These are phyloP conservation scores for Nothophaeocryptopus gaeumannii DNA, from an alignment of 2,329 filamentous ascomycete species.

Conservation along the genomic window DNA sequence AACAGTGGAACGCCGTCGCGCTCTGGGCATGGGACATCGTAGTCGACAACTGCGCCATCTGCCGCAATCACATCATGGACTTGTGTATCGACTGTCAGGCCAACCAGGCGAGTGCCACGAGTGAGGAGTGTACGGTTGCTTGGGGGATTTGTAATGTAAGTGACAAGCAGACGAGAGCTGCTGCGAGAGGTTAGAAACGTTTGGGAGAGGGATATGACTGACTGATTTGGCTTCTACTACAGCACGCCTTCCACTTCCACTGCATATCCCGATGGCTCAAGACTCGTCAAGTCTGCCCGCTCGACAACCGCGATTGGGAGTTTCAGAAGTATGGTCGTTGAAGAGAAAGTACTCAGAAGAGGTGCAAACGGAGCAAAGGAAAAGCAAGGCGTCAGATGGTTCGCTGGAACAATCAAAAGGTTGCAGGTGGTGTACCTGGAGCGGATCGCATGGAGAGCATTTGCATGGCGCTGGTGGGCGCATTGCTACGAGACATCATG, in stretches of 20 bases:
- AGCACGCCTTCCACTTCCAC: constrained; percentile 99
- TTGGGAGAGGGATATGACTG: not conserved
- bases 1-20: constrained; percentile 98
- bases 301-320: constrained; percentile 98
- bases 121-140: constrained; percentile 95
- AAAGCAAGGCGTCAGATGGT: not conserved
- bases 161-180: constrained; percentile 24
- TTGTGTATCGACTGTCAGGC: constrained; percentile 98
- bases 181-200: too few relatives aligned
- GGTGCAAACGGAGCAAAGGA: too few relatives aligned
- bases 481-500: too few relatives aligned
- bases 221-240: constrained; percentile 12
- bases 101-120: constrained; percentile 95
- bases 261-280: constrained; percentile 99
- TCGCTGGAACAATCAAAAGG: not conserved
- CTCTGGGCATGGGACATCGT: constrained; percentile 99
- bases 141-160: constrained; percentile 99
- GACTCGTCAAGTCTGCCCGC: constrained; percentile 94
- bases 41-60: constrained; percentile 99
- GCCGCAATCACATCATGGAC: constrained; percentile 99
- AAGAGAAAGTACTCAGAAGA: constrained; percentile 25
- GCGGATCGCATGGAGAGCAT: too few relatives aligned
- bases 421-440: too few relatives aligned
- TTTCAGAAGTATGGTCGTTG: constrained; percentile 95
- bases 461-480: too few relatives aligned